Evolutionary conservation across 2,329 filamentous ascomycete genomes (phyloP).

Genomic region (Colletotrichum sp.): DNA sequence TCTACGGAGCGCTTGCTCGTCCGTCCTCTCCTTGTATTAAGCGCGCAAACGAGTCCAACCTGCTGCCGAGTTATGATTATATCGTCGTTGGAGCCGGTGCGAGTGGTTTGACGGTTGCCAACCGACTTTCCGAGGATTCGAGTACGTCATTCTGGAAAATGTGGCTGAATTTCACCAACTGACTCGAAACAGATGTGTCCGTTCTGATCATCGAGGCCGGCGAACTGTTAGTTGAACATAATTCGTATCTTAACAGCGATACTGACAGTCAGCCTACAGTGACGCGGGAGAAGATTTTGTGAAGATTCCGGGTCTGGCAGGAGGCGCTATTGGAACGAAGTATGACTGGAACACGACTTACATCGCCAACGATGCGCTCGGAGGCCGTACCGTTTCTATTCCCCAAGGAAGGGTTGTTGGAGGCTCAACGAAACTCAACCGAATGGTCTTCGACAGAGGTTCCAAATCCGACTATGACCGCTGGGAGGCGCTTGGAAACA

Average conservation of each 20-base stretch:
- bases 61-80: conserved; percentile 31
- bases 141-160: background rate
- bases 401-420: conserved; percentile 25
- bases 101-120: conserved; percentile 39
- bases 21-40: conserved; percentile 4
- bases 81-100: conserved; percentile 39
- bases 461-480: conserved; percentile 33
- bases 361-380: conserved; percentile 8
- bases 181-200: conserved; percentile 20
- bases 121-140: conserved; percentile 39
- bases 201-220: conserved; percentile 34
- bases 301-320: conserved; percentile 29
- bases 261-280: background rate
- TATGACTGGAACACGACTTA: conserved; percentile 32
- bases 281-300: conserved; percentile 26
- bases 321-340: conserved; percentile 23
- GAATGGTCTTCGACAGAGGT: conserved; percentile 34
- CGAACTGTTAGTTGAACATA: background rate
- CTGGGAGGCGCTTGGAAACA: conserved; percentile 41
- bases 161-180: background rate
- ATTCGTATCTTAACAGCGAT: background rate
- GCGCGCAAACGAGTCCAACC: background rate
- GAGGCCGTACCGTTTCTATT: conserved; percentile 2
- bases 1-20: conserved; percentile 7
- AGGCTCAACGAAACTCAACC: conserved; percentile 34